A percentile compares a stretch with the other conserved stretches of the same genome.
These are phyloP conservation scores for Agrocybe pediades DNA, from an alignment of 768 basidiomycete species.

Conservation along the genomic window DNA sequence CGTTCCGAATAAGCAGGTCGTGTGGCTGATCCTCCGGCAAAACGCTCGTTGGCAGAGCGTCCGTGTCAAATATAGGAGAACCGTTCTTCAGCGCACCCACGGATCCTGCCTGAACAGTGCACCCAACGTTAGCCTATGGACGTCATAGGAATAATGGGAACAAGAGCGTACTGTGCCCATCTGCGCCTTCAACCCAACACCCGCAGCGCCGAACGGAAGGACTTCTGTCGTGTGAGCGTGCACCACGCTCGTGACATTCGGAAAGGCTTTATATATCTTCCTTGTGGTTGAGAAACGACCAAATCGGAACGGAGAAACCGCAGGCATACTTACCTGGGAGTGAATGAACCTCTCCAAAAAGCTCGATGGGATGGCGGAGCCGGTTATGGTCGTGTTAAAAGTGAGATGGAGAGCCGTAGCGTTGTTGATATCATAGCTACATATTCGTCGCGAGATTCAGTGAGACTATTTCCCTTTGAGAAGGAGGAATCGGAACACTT, in stretches of 20 bases:
- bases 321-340: constrained; percentile 11
- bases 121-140: no score
- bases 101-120: constrained; percentile 14
- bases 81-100: constrained; percentile 17
- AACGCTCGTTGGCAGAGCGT: constrained; percentile 15
- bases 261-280: constrained; percentile 22
- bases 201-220: constrained; percentile 18
- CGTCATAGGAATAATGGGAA: no score
- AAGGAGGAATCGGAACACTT: background rate
- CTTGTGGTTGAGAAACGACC: background rate
- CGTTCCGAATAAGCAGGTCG: constrained; percentile 19
- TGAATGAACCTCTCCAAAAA: constrained; percentile 23
- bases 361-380: constrained; percentile 16
- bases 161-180: constrained; percentile 19
- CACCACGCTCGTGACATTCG: constrained; percentile 18
- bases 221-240: constrained; percentile 22
- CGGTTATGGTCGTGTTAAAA: constrained; percentile 18
- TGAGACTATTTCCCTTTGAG: background rate
- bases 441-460: background rate
- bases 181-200: constrained; percentile 19
- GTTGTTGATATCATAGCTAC: constrained; percentile 20
- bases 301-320: background rate
- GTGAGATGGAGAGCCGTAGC: constrained; percentile 20
- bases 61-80: constrained; percentile 19
- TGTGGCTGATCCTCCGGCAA: constrained; percentile 18